phyloP scores from a whole-genome alignment of 2,329 filamentous ascomycete genomes.

The Volutella citrinella region DNA sequence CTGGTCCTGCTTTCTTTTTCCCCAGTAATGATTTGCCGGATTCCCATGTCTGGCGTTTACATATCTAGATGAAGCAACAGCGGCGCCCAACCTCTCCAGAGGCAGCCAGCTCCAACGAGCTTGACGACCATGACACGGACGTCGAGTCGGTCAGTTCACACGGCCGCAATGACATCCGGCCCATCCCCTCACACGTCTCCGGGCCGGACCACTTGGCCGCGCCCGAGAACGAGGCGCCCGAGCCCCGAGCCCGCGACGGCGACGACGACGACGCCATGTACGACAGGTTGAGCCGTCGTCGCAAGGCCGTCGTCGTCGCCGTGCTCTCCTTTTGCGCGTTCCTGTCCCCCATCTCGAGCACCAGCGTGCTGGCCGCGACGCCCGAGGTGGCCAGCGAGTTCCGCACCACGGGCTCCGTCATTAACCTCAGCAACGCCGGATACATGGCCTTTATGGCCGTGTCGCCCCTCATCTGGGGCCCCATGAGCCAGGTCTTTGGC shows the following conservation, averaged over 20 bases:
- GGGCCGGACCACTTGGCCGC: background rate
- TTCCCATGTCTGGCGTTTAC: too few species aligned
- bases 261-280: constrained; percentile 54
- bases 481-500: constrained; percentile 64
- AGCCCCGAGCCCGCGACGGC: constrained; percentile 5
- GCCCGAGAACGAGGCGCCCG: background rate
- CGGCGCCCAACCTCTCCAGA: too few species aligned
- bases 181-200: background rate
- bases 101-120: too few species aligned
- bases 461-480: constrained; percentile 68
- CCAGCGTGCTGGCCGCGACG: constrained; percentile 68
- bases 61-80: too few species aligned
- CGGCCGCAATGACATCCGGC: background rate
- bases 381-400: constrained; percentile 70
- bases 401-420: constrained; percentile 62
- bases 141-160: too few species aligned
- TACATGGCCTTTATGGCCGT: constrained; percentile 74
- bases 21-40: too few species aligned
- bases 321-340: constrained; percentile 74
- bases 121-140: too few species aligned
- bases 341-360: constrained; percentile 71
- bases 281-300: constrained; percentile 55
- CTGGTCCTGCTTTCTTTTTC: too few species aligned
- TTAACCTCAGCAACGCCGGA: constrained; percentile 73
- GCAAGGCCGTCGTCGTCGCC: constrained; percentile 65